These are phyloP conservation scores for Coprinopsis cinerea DNA, from an alignment of 768 basidiomycete species.

Conservation along the genomic window DNA sequence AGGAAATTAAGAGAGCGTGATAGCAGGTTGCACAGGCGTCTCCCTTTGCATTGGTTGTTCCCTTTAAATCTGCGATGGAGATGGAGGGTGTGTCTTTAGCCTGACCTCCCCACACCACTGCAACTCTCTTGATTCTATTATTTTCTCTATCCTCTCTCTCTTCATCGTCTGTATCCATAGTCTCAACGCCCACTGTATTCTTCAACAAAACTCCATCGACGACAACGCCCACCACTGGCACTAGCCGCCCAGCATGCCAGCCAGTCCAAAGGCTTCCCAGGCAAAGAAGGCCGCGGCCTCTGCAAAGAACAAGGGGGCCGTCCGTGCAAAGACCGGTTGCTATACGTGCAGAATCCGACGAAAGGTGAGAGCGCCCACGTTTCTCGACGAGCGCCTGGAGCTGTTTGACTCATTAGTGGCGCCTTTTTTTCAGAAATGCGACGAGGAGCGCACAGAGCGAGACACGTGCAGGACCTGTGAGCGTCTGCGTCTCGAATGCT, in stretches of 20 bases:
- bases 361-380: constrained; percentile 46
- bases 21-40: too few relatives aligned
- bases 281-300: constrained; percentile 33
- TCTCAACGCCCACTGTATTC: background rate
- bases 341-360: constrained; percentile 84
- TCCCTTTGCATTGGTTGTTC: too few relatives aligned
- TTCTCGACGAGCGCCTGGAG: background rate
- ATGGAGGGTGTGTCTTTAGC: too few relatives aligned
- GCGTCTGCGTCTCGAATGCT: constrained; percentile 76
- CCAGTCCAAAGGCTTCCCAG: constrained; percentile 36
- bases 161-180: constrained; percentile 12
- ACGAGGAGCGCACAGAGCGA: constrained; percentile 58
- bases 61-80: too few relatives aligned
- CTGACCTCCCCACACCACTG: too few relatives aligned
- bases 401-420: constrained; percentile 16
- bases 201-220: background rate
- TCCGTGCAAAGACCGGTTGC: constrained; percentile 83
- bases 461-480: constrained; percentile 72
- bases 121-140: too few relatives aligned
- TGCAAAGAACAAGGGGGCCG: constrained; percentile 74
- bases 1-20: too few relatives aligned
- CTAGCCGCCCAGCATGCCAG: constrained; percentile 26
- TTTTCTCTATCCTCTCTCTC: constrained; percentile 12
- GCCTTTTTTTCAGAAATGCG: constrained; percentile 61
- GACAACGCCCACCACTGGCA: constrained; percentile 9